Percentiles rank a stretch among this genome's conserved stretches.
Evolutionary conservation across 495 filamentous ascomycete species (phyloP).

Genomic region (Amniculicola lignicola): DNA sequence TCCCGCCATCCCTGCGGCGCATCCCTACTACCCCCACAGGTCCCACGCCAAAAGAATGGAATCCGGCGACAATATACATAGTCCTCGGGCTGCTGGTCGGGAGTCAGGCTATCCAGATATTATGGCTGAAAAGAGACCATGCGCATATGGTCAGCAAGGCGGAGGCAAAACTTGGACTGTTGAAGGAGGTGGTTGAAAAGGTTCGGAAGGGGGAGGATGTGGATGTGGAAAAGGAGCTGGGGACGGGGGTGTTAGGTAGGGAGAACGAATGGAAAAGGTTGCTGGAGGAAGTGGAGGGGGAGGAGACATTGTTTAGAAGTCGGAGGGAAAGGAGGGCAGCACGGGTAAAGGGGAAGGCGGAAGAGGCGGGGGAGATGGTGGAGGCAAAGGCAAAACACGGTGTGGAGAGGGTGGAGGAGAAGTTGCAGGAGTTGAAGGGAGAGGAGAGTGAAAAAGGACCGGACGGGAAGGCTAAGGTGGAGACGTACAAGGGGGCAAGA

Average conservation of each 20-base stretch:
- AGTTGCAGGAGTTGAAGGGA: background rate
- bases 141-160: slow-evolving; percentile 66
- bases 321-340: slow-evolving; percentile 39
- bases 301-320: slow-evolving; percentile 62
- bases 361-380: slow-evolving; percentile 29
- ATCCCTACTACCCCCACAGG: slow-evolving; percentile 30
- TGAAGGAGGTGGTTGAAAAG: slow-evolving; percentile 79
- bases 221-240: slow-evolving; percentile 79
- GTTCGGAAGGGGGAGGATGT: slow-evolving; percentile 84
- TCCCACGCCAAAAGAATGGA: slow-evolving; percentile 64
- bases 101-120: slow-evolving; percentile 89
- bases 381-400: slow-evolving; percentile 5
- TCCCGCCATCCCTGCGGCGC: slow-evolving; percentile 52
- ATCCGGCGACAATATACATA: slow-evolving; percentile 91
- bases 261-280: slow-evolving; percentile 81
- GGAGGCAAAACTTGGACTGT: slow-evolving; percentile 70
- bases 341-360: slow-evolving; percentile 19
- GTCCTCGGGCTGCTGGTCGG: slow-evolving; percentile 87
- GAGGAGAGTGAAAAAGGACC: background rate
- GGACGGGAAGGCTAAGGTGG: slow-evolving; percentile 19
- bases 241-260: slow-evolving; percentile 69
- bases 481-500: slow-evolving; percentile 17
- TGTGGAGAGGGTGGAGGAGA: slow-evolving; percentile 4
- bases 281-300: slow-evolving; percentile 74
- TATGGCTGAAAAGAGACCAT: slow-evolving; percentile 73